A percentile compares a stretch with the other conserved stretches of the same genome.
Evolutionary conservation across 352 stramenopile species (phyloP).

Genomic region (Thraustochytrium sp.): DNA sequence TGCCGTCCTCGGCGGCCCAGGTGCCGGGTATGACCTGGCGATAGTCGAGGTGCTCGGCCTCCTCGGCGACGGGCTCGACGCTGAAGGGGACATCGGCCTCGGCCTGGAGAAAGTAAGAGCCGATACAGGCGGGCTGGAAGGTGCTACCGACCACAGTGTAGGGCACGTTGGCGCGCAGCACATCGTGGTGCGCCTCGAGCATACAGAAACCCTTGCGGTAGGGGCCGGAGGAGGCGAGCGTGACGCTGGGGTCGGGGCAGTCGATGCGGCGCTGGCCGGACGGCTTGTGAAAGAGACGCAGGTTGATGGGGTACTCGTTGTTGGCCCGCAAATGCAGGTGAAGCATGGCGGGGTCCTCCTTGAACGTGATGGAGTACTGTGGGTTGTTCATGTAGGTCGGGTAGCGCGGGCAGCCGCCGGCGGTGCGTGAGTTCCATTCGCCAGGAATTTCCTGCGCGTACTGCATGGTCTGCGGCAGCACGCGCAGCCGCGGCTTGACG

Average conservation of each 20-base stretch:
- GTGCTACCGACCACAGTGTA: constrained; percentile 1
- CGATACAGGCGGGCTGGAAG: background rate
- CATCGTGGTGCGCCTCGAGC: background rate
- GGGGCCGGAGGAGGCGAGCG: background rate
- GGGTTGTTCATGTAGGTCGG: constrained; percentile 12
- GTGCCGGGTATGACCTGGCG: background rate
- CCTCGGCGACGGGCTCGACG: background rate
- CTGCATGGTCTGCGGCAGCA: background rate
- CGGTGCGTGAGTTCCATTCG: background rate
- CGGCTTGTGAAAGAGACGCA: constrained; percentile 22
- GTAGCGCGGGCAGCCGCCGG: constrained; percentile 24
- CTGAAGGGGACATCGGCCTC: background rate
- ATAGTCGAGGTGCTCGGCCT: background rate
- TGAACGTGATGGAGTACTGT: background rate
- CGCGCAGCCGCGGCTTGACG: background rate
- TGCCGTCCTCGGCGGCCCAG: background rate
- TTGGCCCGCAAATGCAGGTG: background rate
- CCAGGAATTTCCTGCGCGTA: background rate
- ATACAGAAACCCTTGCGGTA: constrained; percentile 40
- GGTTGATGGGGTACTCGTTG: constrained; percentile 13
- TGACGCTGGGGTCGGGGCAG: background rate
- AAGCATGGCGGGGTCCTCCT: background rate
- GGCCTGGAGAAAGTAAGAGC: background rate
- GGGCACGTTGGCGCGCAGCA: background rate
- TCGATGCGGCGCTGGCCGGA: background rate